A percentile compares a stretch with the other conserved stretches of the same genome.
Conservation (phyloP, 140 eudicot genomes). For the Ambrosia hybrid region DNA sequence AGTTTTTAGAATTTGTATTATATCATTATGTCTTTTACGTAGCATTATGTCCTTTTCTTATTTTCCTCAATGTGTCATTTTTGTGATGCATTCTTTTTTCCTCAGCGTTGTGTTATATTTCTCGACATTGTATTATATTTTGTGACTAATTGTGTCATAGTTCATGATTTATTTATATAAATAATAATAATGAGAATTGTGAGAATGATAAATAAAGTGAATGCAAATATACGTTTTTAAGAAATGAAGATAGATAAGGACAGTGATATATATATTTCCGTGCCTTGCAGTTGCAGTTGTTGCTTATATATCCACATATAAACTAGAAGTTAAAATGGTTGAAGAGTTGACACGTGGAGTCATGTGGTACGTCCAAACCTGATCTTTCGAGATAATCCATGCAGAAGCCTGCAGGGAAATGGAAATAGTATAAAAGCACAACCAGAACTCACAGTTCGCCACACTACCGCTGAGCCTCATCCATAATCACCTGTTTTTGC, state of each 20-base stretch:
- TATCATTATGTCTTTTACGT: too few relatives aligned
- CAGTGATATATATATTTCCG: background rate
- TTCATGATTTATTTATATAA: too few relatives aligned
- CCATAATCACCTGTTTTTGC: conserved; percentile 88
- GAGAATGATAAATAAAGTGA: background rate
- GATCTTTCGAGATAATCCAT: conserved; percentile 37
- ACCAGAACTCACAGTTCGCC: background rate
- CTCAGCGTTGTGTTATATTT: too few relatives aligned
- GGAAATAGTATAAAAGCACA: conserved; percentile 23
- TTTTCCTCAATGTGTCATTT: too few relatives aligned
- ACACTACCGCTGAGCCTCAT: conserved; percentile 58
- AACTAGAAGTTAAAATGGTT: conserved; percentile 10
- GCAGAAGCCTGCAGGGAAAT: conserved; percentile 13
- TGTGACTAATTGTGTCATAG: too few relatives aligned
- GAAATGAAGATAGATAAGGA: conserved; percentile 5
- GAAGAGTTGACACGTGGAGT: conserved; percentile 37
- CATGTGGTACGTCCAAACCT: conserved; percentile 36
- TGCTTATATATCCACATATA: background rate
- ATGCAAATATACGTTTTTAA: background rate
- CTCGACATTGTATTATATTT: too few relatives aligned
- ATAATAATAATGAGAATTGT: too few relatives aligned
- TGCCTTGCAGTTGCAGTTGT: too few relatives aligned
- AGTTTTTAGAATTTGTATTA: too few relatives aligned
- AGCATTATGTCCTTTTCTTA: too few relatives aligned
- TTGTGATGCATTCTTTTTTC: too few relatives aligned